Percentiles rank a stretch among this genome's conserved stretches.
phyloP scores from a whole-genome alignment of 306 rosid species.

The Oxytropis ochrocephala region DNA sequence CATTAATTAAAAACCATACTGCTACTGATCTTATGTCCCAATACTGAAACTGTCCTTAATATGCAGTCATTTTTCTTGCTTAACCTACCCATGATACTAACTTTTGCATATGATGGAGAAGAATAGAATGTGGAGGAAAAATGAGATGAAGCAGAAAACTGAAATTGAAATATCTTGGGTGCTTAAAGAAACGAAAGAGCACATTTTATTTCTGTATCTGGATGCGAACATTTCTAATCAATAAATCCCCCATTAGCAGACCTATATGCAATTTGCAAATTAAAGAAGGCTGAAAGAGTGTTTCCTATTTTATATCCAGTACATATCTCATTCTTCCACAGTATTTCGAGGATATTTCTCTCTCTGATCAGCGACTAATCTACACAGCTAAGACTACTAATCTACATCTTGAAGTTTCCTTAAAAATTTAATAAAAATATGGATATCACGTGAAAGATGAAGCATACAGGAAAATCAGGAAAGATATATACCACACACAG shows the following conservation, averaged over 20 bases:
- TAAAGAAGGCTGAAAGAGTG: not conserved
- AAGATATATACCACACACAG: not conserved
- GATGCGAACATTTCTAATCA: not conserved
- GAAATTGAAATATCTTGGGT: not conserved
- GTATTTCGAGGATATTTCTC: not conserved
- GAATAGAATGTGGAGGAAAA: not conserved
- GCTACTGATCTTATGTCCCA: not conserved
- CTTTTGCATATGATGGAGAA: not conserved
- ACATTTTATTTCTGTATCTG: not conserved
- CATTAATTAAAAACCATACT: not conserved
- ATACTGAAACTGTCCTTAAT: not conserved
- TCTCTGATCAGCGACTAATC: not conserved
- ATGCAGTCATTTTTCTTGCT: conserved; percentile 2
- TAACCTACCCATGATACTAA: conserved; percentile 1
- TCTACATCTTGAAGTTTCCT: not conserved
- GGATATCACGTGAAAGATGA: conserved; percentile 15
- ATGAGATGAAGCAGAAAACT: conserved; percentile 7
- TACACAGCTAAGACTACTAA: not conserved
- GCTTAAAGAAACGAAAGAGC: not conserved
- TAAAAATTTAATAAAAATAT: not conserved
- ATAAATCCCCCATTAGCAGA: not conserved
- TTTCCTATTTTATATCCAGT: not conserved
- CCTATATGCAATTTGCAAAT: not conserved
- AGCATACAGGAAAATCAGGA: not conserved
- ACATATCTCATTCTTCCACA: not conserved